These are phyloP conservation scores for Trypanosoma theileri DNA, from an alignment of 208 protist species.

Conservation along the genomic window DNA sequence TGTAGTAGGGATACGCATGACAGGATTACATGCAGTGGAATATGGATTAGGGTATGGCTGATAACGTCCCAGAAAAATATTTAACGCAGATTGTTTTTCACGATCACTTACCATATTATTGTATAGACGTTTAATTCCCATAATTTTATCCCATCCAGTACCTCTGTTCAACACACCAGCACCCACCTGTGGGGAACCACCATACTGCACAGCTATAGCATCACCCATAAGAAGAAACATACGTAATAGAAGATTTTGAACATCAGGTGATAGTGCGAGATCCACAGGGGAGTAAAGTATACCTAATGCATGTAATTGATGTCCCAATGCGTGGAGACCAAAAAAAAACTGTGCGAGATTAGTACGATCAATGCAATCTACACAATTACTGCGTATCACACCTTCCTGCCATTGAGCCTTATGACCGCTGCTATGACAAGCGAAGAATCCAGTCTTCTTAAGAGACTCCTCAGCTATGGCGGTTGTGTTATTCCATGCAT, in stretches of 20 bases:
- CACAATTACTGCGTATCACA: conserved; percentile 96
- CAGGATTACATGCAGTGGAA: conserved; percentile 19
- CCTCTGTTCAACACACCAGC: conserved; percentile 84
- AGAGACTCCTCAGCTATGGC: conserved; percentile 49
- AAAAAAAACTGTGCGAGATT: conserved; percentile 96
- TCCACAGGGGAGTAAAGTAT: conserved; percentile 46
- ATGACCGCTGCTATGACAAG: conserved; percentile 24
- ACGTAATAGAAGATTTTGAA: conserved; percentile 61
- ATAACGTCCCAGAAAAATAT: conserved; percentile 83
- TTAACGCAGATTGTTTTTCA: conserved; percentile 74
- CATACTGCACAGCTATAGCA: conserved; percentile 86
- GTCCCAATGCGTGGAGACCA: conserved; percentile 70
- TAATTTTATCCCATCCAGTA: conserved; percentile 82
- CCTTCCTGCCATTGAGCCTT: conserved; percentile 63
- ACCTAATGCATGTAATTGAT: conserved; percentile 59
- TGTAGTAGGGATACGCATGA: conserved; percentile 17
- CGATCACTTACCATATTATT: conserved; percentile 82
- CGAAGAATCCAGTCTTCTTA: conserved; percentile 54
- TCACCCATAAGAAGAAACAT: conserved; percentile 86
- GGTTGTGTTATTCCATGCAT: conserved; percentile 75
- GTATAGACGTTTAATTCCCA: conserved; percentile 86
- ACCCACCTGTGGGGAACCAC: conserved; percentile 82
- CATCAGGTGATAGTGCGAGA: conserved; percentile 36
- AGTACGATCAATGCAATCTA: conserved; percentile 98
- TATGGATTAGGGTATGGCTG: conserved; percentile 32